Percentiles rank a stretch among this genome's conserved stretches.
These are phyloP conservation scores for Glycine tomentella DNA, from an alignment of 306 rosid genomes.

Conservation along the genomic window DNA sequence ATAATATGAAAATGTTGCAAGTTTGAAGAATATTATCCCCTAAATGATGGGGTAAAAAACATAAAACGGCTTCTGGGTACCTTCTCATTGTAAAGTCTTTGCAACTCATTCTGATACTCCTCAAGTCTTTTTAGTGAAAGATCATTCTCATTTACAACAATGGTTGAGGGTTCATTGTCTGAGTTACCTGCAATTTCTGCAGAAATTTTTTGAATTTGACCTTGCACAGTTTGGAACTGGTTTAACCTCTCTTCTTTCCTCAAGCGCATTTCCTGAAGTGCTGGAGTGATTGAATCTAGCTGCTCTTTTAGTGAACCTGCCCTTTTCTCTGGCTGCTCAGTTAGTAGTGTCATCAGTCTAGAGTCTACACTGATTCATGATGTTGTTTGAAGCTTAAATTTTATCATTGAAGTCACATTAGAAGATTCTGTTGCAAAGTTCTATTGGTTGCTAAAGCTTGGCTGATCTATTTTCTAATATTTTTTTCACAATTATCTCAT, in stretches of 20 bases:
- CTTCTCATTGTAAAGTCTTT: constrained; percentile 81
- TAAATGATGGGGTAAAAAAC: constrained; percentile 30
- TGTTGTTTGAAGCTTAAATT: constrained; percentile 42
- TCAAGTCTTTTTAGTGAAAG: constrained; percentile 88
- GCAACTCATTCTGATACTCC: constrained; percentile 81
- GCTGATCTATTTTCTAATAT: constrained; percentile 16
- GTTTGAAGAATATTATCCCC: constrained; percentile 30
- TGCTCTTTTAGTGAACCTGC: constrained; percentile 89
- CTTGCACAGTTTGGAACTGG: constrained; percentile 77
- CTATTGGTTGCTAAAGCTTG: constrained; percentile 21
- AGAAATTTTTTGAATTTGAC: constrained; percentile 78
- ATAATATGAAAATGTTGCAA: constrained; percentile 26
- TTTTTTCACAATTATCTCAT: constrained; percentile 17
- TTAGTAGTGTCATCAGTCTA: constrained; percentile 42
- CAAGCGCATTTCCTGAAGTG: constrained; percentile 78
- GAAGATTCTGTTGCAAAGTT: constrained; percentile 18
- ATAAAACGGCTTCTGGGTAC: constrained; percentile 53
- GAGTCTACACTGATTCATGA: constrained; percentile 20
- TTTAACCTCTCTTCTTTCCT: constrained; percentile 90
- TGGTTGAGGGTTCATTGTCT: constrained; percentile 53
- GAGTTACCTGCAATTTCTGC: constrained; percentile 85
- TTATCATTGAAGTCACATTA: constrained; percentile 31
- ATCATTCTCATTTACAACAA: constrained; percentile 78
- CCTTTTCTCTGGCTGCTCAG: constrained; percentile 89
- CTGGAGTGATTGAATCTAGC: constrained; percentile 92